These are phyloP conservation scores for Avena eriantha DNA, from an alignment of 176 grass and related monocot genomes.

Conservation along the genomic window DNA sequence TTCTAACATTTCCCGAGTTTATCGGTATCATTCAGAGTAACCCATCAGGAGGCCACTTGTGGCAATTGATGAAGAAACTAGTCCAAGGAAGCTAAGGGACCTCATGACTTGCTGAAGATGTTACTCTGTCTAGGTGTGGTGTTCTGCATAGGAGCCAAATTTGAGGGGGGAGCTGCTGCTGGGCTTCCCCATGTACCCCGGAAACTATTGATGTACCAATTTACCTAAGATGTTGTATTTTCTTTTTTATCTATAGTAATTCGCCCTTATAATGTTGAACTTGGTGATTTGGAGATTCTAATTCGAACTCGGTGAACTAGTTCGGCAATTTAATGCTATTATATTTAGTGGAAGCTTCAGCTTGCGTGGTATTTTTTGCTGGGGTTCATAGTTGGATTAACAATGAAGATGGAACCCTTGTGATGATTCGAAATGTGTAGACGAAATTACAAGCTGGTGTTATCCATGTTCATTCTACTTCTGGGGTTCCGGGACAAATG, in stretches of 20 bases:
- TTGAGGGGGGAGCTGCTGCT: constrained; percentile 39
- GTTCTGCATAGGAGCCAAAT: constrained; percentile 37
- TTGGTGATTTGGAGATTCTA: constrained; percentile 42
- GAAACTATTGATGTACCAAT: constrained; percentile 50
- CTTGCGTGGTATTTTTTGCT: background rate
- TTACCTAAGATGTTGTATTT: constrained; percentile 65
- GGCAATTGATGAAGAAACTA: constrained; percentile 39
- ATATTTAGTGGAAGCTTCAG: constrained; percentile 37
- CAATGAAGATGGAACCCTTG: background rate
- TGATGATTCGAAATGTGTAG: background rate
- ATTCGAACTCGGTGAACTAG: constrained; percentile 37
- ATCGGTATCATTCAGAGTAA: constrained; percentile 47
- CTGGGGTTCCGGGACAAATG: background rate
- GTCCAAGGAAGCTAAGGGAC: constrained; percentile 39
- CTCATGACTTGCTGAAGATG: constrained; percentile 39
- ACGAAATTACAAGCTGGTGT: constrained; percentile 27
- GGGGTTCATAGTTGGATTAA: no score
- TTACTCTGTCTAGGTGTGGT: constrained; percentile 45
- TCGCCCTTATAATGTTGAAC: constrained; percentile 47
- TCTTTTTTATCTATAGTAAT: constrained; percentile 52
- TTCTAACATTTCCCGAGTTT: constrained; percentile 49
- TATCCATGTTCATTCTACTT: background rate
- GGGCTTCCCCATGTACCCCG: constrained; percentile 57
- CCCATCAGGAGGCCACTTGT: constrained; percentile 35
- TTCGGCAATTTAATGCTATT: constrained; percentile 30